phyloP scores from a whole-genome alignment of 2,329 filamentous ascomycete species.

The Verruconis gallopava region DNA sequence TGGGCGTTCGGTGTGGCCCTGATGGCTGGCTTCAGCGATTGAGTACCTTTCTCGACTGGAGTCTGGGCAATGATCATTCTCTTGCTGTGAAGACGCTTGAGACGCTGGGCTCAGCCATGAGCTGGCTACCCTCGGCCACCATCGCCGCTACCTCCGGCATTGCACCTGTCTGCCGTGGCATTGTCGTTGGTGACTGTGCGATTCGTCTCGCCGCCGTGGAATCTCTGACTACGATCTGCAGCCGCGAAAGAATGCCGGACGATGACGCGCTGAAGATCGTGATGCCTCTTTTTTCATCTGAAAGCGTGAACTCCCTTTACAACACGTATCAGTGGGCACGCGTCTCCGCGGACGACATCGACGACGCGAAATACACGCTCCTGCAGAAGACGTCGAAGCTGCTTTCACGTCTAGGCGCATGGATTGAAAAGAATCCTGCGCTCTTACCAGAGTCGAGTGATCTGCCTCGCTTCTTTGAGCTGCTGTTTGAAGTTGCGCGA shows the following conservation, averaged over 20 bases:
- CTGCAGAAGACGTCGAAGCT: slow-evolving; percentile 93
- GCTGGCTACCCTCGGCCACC: slow-evolving; percentile 48
- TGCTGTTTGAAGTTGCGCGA: slow-evolving; percentile 67
- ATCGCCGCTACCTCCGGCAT: slow-evolving; percentile 9
- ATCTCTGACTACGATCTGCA: slow-evolving; percentile 71
- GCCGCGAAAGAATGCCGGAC: slow-evolving; percentile 58
- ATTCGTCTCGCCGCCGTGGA: slow-evolving; percentile 46
- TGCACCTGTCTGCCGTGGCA: slow-evolving; percentile 23
- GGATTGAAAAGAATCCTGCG: slow-evolving; percentile 64
- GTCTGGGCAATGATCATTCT: slow-evolving; percentile 48
- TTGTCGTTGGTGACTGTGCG: slow-evolving; percentile 21
- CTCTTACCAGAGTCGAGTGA: slow-evolving; percentile 53
- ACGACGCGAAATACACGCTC: slow-evolving; percentile 83
- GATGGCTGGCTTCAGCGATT: slow-evolving; percentile 82
- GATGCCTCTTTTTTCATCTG: slow-evolving; percentile 63
- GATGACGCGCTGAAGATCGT: slow-evolving; percentile 68
- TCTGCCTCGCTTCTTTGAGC: slow-evolving; percentile 60
- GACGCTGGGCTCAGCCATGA: slow-evolving; percentile 64
- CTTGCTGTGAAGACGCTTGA: slow-evolving; percentile 59
- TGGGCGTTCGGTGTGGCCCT: slow-evolving; percentile 59
- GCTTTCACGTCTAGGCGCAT: slow-evolving; percentile 72
- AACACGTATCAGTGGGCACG: slow-evolving; percentile 69
- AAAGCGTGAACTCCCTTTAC: slow-evolving; percentile 57
- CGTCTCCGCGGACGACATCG: slow-evolving; percentile 68
- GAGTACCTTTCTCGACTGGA: slow-evolving; percentile 59